Conservation (phyloP, 2,329 filamentous ascomycete genomes). For the Metarhizium sp. region DNA sequence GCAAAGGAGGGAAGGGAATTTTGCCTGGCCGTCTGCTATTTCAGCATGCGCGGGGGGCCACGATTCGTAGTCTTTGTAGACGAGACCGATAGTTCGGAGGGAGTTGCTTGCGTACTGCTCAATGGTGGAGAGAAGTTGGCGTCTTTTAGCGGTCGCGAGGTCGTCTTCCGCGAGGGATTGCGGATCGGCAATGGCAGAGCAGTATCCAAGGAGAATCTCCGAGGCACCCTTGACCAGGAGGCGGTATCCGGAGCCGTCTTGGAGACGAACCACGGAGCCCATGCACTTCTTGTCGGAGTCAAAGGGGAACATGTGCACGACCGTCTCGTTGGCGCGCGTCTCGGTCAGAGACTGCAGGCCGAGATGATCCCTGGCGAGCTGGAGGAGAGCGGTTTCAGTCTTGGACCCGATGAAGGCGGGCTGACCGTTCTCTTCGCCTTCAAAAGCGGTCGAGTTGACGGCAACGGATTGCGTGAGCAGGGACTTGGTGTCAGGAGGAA, state of each 20-base stretch:
- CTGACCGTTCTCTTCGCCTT: slow-evolving; percentile 32
- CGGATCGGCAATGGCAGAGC: slow-evolving; percentile 29
- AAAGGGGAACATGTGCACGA: slow-evolving; percentile 41
- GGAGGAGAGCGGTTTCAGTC: slow-evolving; percentile 43
- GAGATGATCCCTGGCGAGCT: slow-evolving; percentile 37
- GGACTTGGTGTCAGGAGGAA: slow-evolving; percentile 19
- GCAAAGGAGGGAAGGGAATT: slow-evolving; percentile 19
- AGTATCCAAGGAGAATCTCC: slow-evolving; percentile 39
- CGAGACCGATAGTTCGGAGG: slow-evolving; percentile 65
- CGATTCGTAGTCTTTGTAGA: slow-evolving; percentile 60
- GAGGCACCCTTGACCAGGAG: slow-evolving; percentile 46
- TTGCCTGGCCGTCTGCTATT: slow-evolving; percentile 32
- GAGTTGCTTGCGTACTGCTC: slow-evolving; percentile 51
- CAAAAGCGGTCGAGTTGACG: slow-evolving; percentile 49
- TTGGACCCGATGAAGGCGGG: slow-evolving; percentile 41
- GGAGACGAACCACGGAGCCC: slow-evolving; percentile 40
- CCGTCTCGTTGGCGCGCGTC: slow-evolving; percentile 31
- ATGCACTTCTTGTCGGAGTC: slow-evolving; percentile 44
- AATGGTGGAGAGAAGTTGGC: slow-evolving; percentile 41
- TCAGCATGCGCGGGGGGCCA: slow-evolving; percentile 59
- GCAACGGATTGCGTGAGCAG: slow-evolving; percentile 32
- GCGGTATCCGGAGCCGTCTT: slow-evolving; percentile 29
- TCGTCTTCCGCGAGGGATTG: slow-evolving; percentile 37
- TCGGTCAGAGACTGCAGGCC: slow-evolving; percentile 35
- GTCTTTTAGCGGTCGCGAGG: slow-evolving; percentile 44